phyloP scores from a whole-genome alignment of 2,329 filamentous ascomycete genomes.

The Exutisphaerella laricina region DNA sequence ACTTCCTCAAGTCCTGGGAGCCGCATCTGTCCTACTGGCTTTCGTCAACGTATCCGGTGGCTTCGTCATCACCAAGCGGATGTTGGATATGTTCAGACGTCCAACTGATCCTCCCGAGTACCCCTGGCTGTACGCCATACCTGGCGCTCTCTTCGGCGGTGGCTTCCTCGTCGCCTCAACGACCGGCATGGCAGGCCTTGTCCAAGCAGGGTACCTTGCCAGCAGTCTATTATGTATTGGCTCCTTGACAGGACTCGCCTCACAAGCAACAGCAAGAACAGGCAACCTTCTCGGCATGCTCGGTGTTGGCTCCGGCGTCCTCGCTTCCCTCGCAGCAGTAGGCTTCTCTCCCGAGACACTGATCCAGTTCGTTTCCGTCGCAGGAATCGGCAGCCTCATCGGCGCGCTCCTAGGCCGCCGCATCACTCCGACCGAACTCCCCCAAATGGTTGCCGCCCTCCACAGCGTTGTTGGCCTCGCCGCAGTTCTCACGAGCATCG shows the following conservation, averaged over 20 bases:
- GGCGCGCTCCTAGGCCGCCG: constrained; percentile 74
- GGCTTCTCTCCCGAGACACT: constrained; percentile 75
- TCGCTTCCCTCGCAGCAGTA: constrained; percentile 74
- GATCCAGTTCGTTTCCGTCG: constrained; percentile 72
- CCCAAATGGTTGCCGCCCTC: constrained; percentile 81
- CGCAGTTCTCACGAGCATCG: constrained; percentile 81
- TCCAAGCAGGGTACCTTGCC: constrained; percentile 81
- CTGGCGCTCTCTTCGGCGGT: constrained; percentile 69
- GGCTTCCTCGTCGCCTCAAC: constrained; percentile 74
- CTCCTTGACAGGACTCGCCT: constrained; percentile 74
- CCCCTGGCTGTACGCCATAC: constrained; percentile 78
- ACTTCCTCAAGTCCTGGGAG: constrained; percentile 71
- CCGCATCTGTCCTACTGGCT: constrained; percentile 72
- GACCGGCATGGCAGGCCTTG: constrained; percentile 75
- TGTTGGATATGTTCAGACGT: constrained; percentile 87
- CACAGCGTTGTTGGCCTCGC: constrained; percentile 88
- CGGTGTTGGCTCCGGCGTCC: constrained; percentile 74
- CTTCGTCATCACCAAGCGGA: constrained; percentile 86
- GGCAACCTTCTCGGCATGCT: constrained; percentile 84
- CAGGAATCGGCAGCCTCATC: constrained; percentile 62
- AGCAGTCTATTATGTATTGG: constrained; percentile 81
- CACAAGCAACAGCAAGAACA: constrained; percentile 74
- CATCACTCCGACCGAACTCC: constrained; percentile 81
- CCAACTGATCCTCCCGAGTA: constrained; percentile 85
- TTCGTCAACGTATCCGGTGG: constrained; percentile 87